phyloP scores from a whole-genome alignment of 1,284 basidiomycete species.

The Vanrija sp. region DNA sequence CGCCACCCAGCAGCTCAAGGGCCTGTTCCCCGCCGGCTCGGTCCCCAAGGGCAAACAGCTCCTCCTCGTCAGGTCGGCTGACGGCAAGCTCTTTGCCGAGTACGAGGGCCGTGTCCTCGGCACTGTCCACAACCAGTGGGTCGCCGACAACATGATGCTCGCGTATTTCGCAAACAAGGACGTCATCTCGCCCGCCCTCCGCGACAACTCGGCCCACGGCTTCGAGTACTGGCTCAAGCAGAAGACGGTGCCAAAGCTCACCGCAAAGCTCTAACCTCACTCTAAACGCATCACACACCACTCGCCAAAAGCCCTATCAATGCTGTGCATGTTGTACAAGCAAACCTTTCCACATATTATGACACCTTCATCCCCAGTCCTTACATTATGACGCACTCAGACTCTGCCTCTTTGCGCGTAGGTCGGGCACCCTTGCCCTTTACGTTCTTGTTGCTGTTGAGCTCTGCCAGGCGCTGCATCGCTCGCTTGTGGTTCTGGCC shows the following conservation, averaged over 20 bases:
- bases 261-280: background rate
- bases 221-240: conserved; percentile 16
- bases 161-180: conserved; percentile 50
- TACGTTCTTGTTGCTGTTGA: conserved; percentile 47
- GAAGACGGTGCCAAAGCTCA: background rate
- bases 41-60: conserved; percentile 52
- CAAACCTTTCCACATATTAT: conserved; percentile 1
- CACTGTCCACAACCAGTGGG: conserved; percentile 39
- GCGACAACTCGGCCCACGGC: conserved; percentile 30
- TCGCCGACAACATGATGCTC: conserved; percentile 47
- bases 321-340: conserved; percentile 13
- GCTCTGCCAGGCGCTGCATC: conserved; percentile 88
- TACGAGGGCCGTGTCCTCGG: conserved; percentile 46
- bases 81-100: conserved; percentile 9
- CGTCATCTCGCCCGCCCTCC: conserved; percentile 40
- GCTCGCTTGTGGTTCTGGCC: conserved; percentile 46
- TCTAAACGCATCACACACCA: background rate
- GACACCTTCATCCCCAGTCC: background rate
- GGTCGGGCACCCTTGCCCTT: conserved; percentile 62
- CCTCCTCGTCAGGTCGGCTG: conserved; percentile 42
- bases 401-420: conserved; percentile 83
- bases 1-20: conserved; percentile 48
- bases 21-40: conserved; percentile 50
- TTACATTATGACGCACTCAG: conserved; percentile 79
- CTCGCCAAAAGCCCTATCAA: background rate